phyloP scores from a whole-genome alignment of 192 early-diverging fungal genomes.

The Backusella liffmaniae region DNA sequence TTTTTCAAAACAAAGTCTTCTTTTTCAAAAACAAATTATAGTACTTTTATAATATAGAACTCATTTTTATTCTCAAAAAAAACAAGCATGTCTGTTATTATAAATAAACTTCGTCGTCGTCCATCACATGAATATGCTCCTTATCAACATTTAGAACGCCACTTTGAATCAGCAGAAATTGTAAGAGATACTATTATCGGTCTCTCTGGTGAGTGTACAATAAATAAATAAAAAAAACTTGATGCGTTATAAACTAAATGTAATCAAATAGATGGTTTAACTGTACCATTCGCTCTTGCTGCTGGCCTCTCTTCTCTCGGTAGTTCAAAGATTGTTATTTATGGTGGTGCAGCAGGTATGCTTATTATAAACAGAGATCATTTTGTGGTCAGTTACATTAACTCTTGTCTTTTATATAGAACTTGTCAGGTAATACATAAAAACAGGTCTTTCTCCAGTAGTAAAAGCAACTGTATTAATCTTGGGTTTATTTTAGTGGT shows the following conservation, averaged over 20 bases:
- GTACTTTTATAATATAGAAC: not conserved
- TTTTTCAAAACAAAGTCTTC: not conserved
- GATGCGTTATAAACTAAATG: not conserved
- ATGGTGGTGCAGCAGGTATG: slow-evolving; percentile 58
- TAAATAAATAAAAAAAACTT: not conserved
- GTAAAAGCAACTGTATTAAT: not conserved
- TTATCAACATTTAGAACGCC: slow-evolving; percentile 37
- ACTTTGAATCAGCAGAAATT: slow-evolving; percentile 47
- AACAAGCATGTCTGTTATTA: slow-evolving; percentile 6
- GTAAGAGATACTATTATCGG: slow-evolving; percentile 47
- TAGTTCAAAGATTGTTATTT: slow-evolving; percentile 51
- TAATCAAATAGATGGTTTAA: slow-evolving; percentile 38
- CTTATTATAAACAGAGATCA: not conserved
- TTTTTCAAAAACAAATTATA: not conserved
- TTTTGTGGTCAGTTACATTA: not conserved
- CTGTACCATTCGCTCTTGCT: slow-evolving; percentile 64
- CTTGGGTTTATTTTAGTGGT: slow-evolving; percentile 45
- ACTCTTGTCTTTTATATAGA: slow-evolving; percentile 4
- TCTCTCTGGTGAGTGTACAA: slow-evolving; percentile 27
- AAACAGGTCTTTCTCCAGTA: not conserved
- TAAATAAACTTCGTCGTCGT: slow-evolving; percentile 24
- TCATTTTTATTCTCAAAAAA: not conserved
- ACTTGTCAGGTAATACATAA: slow-evolving; percentile 20
- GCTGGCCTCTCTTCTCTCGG: slow-evolving; percentile 59
- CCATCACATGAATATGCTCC: slow-evolving; percentile 28